A percentile compares a stretch with the other conserved stretches of the same genome.
Evolutionary conservation across 129 eudicot genomes (phyloP).

Genomic region (Chrysanthemum lavandulifolium): DNA sequence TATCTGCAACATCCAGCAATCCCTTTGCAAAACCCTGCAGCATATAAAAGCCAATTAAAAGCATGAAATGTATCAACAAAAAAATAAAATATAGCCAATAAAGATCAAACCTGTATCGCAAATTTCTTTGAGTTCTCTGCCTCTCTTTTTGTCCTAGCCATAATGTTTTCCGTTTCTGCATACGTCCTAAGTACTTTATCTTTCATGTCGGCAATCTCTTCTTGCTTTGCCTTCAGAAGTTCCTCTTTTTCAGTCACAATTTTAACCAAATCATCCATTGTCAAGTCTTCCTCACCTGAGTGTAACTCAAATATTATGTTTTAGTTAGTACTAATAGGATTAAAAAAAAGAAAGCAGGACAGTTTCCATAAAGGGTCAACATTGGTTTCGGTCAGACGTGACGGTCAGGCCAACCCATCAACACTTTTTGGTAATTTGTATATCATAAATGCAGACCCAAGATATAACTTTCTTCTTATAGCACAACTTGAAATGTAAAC

Average conservation of each 20-base stretch:
- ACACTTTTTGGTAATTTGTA: neutral
- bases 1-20: slow-evolving; percentile 89
- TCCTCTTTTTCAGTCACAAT: slow-evolving; percentile 68
- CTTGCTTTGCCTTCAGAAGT: slow-evolving; percentile 45
- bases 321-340: slow-evolving; percentile 15
- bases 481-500: neutral
- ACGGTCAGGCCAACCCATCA: neutral
- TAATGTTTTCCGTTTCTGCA: slow-evolving; percentile 89
- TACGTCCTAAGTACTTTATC: slow-evolving; percentile 70
- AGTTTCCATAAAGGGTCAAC: neutral
- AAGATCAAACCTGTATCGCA: slow-evolving; percentile 71
- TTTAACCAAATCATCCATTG: slow-evolving; percentile 71
- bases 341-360: neutral
- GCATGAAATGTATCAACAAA: neutral
- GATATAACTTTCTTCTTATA: neutral
- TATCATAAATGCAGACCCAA: neutral
- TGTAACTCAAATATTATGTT: slow-evolving; percentile 32
- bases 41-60: slow-evolving; percentile 17
- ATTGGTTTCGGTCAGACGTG: neutral
- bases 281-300: slow-evolving; percentile 55
- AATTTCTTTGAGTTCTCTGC: slow-evolving; percentile 83
- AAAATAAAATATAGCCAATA: neutral
- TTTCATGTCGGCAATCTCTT: slow-evolving; percentile 60
- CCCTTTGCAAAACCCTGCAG: slow-evolving; percentile 86
- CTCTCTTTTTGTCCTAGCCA: slow-evolving; percentile 80